Evolutionary conservation across 2,329 filamentous ascomycete genomes (phyloP).

Genomic region (Trichoderma simmonsii): DNA sequence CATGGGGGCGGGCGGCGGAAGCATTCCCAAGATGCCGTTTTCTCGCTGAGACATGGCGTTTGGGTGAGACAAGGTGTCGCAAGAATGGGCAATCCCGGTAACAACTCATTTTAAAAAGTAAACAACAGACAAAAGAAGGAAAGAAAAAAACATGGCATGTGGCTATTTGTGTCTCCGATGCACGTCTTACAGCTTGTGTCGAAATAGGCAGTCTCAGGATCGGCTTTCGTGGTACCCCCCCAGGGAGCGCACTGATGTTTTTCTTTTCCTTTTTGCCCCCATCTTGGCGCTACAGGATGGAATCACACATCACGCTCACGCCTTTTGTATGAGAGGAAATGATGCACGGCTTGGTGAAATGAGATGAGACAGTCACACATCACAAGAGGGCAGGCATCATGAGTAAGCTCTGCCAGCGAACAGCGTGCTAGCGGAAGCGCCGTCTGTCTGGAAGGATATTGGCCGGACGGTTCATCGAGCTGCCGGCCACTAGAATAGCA

Average conservation of each 20-base stretch:
- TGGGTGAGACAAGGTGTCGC: background rate
- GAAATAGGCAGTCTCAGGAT: background rate
- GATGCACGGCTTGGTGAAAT: background rate
- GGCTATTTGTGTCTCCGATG: background rate
- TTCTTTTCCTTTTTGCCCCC: background rate
- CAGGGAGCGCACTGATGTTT: background rate
- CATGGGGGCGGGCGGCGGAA: background rate
- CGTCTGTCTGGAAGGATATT: background rate
- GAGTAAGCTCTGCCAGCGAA: background rate
- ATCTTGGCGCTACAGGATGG: background rate
- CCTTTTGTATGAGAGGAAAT: background rate
- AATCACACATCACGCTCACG: background rate
- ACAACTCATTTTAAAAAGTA: background rate
- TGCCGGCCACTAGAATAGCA: background rate
- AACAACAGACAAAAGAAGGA: background rate
- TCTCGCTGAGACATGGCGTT: background rate
- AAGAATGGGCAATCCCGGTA: background rate
- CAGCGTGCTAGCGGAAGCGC: background rate
- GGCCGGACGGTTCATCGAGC: background rate
- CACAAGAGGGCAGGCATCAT: background rate
- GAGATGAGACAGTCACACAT: background rate
- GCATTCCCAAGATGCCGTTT: background rate
- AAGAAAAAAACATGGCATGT: background rate
- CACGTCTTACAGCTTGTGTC: background rate
- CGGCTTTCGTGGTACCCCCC: background rate